phyloP scores from a whole-genome alignment of 1,284 basidiomycete genomes.

The Coniferiporia sulphurascens region DNA sequence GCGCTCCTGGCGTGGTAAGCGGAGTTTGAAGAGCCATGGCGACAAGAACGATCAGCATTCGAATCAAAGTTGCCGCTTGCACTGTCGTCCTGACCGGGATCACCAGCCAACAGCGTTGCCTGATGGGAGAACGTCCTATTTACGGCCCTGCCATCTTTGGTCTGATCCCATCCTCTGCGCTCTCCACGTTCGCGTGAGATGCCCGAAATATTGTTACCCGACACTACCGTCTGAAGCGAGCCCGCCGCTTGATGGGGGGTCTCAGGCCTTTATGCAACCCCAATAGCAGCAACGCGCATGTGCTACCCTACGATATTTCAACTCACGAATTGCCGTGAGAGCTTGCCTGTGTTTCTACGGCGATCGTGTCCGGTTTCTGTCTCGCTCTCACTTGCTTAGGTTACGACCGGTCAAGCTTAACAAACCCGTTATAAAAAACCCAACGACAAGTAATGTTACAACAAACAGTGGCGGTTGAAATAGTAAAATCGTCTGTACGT shows the following conservation, averaged over 20 bases:
- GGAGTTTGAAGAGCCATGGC: conserved; percentile 25
- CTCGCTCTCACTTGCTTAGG: too few relatives aligned
- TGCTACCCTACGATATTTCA: too few relatives aligned
- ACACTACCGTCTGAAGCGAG: neutral
- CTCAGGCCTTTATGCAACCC: neutral
- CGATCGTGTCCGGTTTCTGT: too few relatives aligned
- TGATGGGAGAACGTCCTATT: neutral
- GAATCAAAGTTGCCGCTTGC: neutral
- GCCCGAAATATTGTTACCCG: neutral
- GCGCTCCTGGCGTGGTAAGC: conserved; percentile 2
- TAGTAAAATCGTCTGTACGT: neutral
- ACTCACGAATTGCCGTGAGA: too few relatives aligned
- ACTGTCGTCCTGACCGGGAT: neutral
- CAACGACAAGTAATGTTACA: neutral
- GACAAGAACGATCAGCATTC: conserved; percentile 19
- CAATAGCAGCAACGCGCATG: too few relatives aligned
- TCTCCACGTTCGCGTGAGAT: too few relatives aligned
- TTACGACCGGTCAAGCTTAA: too few relatives aligned
- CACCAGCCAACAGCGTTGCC: neutral
- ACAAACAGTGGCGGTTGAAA: neutral
- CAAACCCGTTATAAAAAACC: too few relatives aligned
- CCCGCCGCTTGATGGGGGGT: neutral
- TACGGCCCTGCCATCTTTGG: neutral
- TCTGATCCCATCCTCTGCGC: too few relatives aligned
- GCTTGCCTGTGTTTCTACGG: too few relatives aligned